Evolutionary conservation across 148 eudicot genomes (phyloP).

Genomic region (Persicaria maculosa): DNA sequence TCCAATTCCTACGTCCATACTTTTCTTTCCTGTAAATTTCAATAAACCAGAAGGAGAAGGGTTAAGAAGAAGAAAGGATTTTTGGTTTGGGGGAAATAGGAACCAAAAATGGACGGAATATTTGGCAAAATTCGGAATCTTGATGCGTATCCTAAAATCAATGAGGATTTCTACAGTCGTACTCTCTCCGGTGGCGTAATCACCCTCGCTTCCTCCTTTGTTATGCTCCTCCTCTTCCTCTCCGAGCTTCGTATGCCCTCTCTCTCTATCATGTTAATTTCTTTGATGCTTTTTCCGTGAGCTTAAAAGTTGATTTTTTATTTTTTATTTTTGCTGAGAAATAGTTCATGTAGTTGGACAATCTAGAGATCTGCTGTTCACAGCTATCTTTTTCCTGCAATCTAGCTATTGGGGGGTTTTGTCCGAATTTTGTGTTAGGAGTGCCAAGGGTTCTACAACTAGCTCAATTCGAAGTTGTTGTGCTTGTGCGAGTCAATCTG

Average conservation of each 20-base stretch:
- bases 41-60: not conserved
- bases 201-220: slow-evolving; percentile 56
- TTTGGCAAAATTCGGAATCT: slow-evolving; percentile 55
- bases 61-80: not conserved
- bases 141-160: slow-evolving; percentile 91
- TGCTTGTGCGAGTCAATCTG: no score
- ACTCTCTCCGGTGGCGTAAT: slow-evolving; percentile 86
- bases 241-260: slow-evolving; percentile 65
- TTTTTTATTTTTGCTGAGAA: no score
- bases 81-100: not conserved
- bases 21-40: no score
- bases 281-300: slow-evolving; percentile 3
- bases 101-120: slow-evolving; percentile 37
- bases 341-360: no score
- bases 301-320: no score
- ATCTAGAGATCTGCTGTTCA: no score
- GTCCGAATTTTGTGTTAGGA: no score
- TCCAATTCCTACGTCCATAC: no score
- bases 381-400: no score
- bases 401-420: no score
- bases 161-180: slow-evolving; percentile 88
- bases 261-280: not conserved
- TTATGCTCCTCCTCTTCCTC: slow-evolving; percentile 68
- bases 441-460: no score
- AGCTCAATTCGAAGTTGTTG: no score